Base-by-base conservation (phyloP, 31 red algal genomes). In the Porphyra umbilicalis region DNA sequence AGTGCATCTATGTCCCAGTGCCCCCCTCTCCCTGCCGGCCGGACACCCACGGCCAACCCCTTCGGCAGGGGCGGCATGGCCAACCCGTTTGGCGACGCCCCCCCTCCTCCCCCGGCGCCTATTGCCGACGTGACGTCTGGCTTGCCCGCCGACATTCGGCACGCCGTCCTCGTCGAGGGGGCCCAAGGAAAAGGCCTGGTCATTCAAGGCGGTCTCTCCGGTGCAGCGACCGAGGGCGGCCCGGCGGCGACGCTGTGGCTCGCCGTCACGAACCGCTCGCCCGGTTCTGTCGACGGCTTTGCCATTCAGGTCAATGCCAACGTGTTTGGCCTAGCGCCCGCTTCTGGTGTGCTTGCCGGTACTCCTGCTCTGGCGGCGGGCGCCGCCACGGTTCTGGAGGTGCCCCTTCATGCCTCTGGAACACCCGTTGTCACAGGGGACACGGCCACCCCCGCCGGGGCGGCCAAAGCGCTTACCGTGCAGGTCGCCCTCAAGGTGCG, bases 251-350 rank as follows among this genome's bases (percentile, higher is more conserved):
- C 80, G 35, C 84, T 88, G 32, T 78, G 46, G 18, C 57, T 95
- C 13, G 81, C 85, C 79, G 57, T 90, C 38, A 39, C 38, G 0
- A 86, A 90, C 76, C 34, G 75, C 8, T 74, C 81, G 16, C 32
- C 77, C 4, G 71, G 33, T 18, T n/a, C 76, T n/a, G 82, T 88
- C 42, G n/a, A 39, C 36, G 85, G 79, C n/a, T 88, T 91, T 38
- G 92, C 92, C n/a, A 76, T 95, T 14, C 93, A 96, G 67, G 57
- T 91, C 35, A 96, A 96, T 18, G 80, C 80, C 42, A 96, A 96
- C 74, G 35, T 83, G 29, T 95, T 95, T 57, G 89, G 88, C 37
- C 40, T 96, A 74, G 81, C 80, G 30, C 86, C 87, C 9, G 80
- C 85, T 71, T 67, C 87, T 34, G 77, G 78, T 11, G 44, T 86